Evolutionary conservation across 257 asterid species (phyloP), one percentile per base, ranked within the genome.

Genomic region (Thymus mandschuricus): DNA sequence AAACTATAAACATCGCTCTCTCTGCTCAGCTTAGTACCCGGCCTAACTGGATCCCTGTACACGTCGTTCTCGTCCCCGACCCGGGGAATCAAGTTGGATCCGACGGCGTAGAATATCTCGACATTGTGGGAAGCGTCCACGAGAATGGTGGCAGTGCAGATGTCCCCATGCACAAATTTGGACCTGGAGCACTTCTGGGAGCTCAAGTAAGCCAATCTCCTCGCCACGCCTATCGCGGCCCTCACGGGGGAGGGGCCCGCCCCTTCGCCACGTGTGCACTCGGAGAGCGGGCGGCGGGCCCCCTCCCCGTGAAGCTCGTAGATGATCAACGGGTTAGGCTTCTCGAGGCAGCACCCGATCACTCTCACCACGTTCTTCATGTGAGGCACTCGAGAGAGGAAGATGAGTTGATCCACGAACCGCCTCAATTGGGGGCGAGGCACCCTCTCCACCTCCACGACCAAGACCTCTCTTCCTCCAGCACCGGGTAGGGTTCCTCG

Each of bases 171-270:
- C 34, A 45, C 58, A 30, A 69, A 21, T 49, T 3, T 55, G 56
- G 4, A 21, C 43, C 27, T 68, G 12, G 9, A 48, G n/a, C n/a
- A n/a, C n/a, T n/a, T n/a, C n/a, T n/a, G n/a, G 29, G 64, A 21
- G 49, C 40, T 49, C 48, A 69, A 43, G 43, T 43, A 15, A 1
- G 66, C 74, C 35, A 69, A 7, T 58, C 57, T 66, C 46, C 66
- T 57, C 3, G 74, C 66, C 2, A 38, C 74, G 3, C 66, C 74
- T 58, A 66, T 66, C 58, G 74, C 74, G 57, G 58, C 74, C n/a
- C 44, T 69, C 2, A 69, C 46, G 0, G 66, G 66, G 4, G 48
- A 57, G 40, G 58, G 58, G 30, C 1, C 21, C 2, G n/a, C 73
- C 54, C 43, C 43, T 38, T 1, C 6, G 10, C 12, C 27, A 45